Evolutionary conservation across 768 basidiomycete species (phyloP), one percentile per base, ranked within the genome.

Genomic region (Amanita phalloides): DNA sequence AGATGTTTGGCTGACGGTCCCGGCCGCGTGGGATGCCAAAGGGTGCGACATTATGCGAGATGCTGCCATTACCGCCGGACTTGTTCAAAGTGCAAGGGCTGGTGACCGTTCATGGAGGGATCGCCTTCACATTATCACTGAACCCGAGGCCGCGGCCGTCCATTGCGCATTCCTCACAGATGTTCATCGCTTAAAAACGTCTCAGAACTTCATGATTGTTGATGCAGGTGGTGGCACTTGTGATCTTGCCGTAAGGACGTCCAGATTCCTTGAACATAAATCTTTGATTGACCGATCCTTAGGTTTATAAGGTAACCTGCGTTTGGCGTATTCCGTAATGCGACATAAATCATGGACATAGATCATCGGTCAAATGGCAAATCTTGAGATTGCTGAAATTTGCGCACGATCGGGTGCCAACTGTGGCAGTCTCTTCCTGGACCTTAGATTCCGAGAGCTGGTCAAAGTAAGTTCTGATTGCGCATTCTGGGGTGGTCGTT

Each of bases 381-480:
- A 81, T 60, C 76, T 93, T n/a, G 90, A 93, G 65, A 91, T 94
- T 54, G 90, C 90, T 42, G 91, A 94, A 68, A 84, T 93, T 69
- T 87, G 86, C 55, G 89, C 89, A 11, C 75, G 90, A 49, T 89
- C 86, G 44, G 90, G 91, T 2, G 84, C 87, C 6, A 92, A 87
- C 61, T 90, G 88, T 59, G 91, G 90, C 11, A 86, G 85, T 56
- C 70, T 94, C 45, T 92, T 92, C 69, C 78, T 93, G 50, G 91
- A 93, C 68, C 70, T 93, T 43, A 78, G 89, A 55, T 93, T 93
- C 69, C 76, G 84, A 17, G 86, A 88, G 56, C 77, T 94, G 14
- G 82, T 94, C 48, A 77, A 77, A 64, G 85, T 72, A 57, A 39
- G 30, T 42, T 39, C 4, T 14, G 36, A 41, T 21, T 35, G 10